Evolutionary conservation across 1,139 yeast species (phyloP), one percentile per base, ranked within the genome.

Genomic region (Chernovozyma sophiae-reginae): DNA sequence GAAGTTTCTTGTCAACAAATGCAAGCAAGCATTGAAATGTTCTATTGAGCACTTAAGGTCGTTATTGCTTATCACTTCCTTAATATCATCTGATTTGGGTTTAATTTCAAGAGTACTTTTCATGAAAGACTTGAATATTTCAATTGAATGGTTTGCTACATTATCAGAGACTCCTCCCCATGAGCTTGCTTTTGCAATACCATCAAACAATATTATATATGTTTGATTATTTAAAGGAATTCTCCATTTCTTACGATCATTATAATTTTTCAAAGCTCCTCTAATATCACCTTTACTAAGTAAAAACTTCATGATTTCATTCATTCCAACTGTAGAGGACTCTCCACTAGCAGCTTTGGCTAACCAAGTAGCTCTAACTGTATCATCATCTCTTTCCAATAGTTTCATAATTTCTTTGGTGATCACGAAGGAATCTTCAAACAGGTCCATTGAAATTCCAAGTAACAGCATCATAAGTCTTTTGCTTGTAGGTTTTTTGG

Each of bases 321-420:
- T 84, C 77, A 78, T 72, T 0, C 77, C 85, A 22, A 79, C 85
- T 0, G 67, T 51, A 8, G 86, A 86, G 24, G 66, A 62, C 5
- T 46, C 47, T 20, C 69, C 62, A 0, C 44, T 36, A 1, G 85
- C 79, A 20, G 81, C 44, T 34, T 68, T 65, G 5, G 77, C 70
- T 18, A 81, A 55, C 42, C 66, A 65, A 13, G 71, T 46, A 0
- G 92, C 90, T 41, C 84, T 70, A 25, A 62, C 65, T 0, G 65
- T 44, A 35, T 58, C 56, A 2, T 72, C 72, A 37, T 68, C 78
- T 36, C 72, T 56, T 17, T 60, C 61, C 23, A 83, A 58, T 39
- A 81, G 69, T 38, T 72, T 71, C 12, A 59, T 47, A 0, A 75
- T 78, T 41, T 80, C 81, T 26, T 66, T 53, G 11, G 77, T 74